phyloP scores from a whole-genome alignment of 2,329 filamentous ascomycete species.

The Microthyrium microscopicum region DNA sequence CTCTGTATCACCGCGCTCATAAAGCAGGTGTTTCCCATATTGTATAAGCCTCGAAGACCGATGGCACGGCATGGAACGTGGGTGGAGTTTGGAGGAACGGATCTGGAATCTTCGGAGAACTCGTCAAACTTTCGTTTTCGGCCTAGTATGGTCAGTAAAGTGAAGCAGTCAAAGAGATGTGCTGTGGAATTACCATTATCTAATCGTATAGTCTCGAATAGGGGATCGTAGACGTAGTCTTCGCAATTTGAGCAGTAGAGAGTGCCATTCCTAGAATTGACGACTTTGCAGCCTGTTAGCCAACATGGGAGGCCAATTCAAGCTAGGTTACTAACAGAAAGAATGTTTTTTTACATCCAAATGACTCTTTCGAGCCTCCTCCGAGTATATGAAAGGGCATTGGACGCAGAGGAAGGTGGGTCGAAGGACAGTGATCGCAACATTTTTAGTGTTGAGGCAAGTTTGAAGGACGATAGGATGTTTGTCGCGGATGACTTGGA shows the following conservation, averaged over 20 bases:
- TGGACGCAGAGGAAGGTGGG: constrained; percentile 50
- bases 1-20: constrained; percentile 93
- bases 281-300: constrained; percentile 45
- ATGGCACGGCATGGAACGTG: constrained; percentile 70
- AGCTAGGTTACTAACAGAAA: constrained; percentile 42
- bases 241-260: constrained; percentile 70
- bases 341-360: constrained; percentile 52
- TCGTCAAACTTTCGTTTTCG: constrained; percentile 59
- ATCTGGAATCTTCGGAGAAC: constrained; percentile 54
- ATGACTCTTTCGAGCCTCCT: constrained; percentile 50
- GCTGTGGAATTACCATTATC: constrained; percentile 23
- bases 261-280: constrained; percentile 59
- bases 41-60: constrained; percentile 83
- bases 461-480: constrained; percentile 49
- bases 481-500: constrained; percentile 54
- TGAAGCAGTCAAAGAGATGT: background rate
- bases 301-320: no score
- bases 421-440: constrained; percentile 26
- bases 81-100: constrained; percentile 62
- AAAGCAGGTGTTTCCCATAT: constrained; percentile 96
- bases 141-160: constrained; percentile 9
- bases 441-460: constrained; percentile 16
- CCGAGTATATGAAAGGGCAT: constrained; percentile 51
- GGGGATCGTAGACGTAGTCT: constrained; percentile 70
- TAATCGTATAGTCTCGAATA: constrained; percentile 57